phyloP scores from a whole-genome alignment of 1,284 basidiomycete species.

The Cutaneotrichosporon sp. region DNA sequence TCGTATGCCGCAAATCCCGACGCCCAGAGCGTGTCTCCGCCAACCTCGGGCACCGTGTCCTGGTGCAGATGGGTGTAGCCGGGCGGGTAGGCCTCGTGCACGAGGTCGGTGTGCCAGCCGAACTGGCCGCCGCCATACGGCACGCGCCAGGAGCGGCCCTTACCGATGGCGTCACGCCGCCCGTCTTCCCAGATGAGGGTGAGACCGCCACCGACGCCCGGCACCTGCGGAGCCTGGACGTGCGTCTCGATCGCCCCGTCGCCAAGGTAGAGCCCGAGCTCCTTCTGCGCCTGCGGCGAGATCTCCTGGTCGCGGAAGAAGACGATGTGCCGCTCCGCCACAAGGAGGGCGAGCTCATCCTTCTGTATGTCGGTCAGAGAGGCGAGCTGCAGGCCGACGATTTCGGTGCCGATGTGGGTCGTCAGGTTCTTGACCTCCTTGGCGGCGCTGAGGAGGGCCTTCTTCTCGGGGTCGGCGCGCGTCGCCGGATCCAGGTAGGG shows the following conservation, averaged over 20 bases:
- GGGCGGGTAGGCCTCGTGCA: slow-evolving; percentile 70
- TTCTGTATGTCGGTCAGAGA: slow-evolving; percentile 40
- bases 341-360: slow-evolving; percentile 43
- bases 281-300: slow-evolving; percentile 32
- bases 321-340: slow-evolving; percentile 40
- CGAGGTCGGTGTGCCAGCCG: slow-evolving; percentile 68
- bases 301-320: slow-evolving; percentile 42
- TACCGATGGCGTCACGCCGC: slow-evolving; percentile 10
- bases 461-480: slow-evolving; percentile 46
- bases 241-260: slow-evolving; percentile 60
- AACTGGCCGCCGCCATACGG: slow-evolving; percentile 52
- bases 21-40: slow-evolving; percentile 36
- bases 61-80: slow-evolving; percentile 60
- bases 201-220: slow-evolving; percentile 21
- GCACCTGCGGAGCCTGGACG: slow-evolving; percentile 60
- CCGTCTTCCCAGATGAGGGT: slow-evolving; percentile 28
- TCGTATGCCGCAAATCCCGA: slow-evolving; percentile 58
- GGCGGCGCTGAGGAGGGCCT: slow-evolving; percentile 44
- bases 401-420: slow-evolving; percentile 41
- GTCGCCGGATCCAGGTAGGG: slow-evolving; percentile 39
- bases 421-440: slow-evolving; percentile 38
- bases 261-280: slow-evolving; percentile 39
- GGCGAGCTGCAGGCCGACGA: too few relatives aligned
- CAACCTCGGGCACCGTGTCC: slow-evolving; percentile 54
- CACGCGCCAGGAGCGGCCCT: slow-evolving; percentile 11